A percentile compares a stretch with the other conserved stretches of the same genome.
Conservation (phyloP, 176 grass and related monocot genomes). For the Neostapfia colusana region DNA sequence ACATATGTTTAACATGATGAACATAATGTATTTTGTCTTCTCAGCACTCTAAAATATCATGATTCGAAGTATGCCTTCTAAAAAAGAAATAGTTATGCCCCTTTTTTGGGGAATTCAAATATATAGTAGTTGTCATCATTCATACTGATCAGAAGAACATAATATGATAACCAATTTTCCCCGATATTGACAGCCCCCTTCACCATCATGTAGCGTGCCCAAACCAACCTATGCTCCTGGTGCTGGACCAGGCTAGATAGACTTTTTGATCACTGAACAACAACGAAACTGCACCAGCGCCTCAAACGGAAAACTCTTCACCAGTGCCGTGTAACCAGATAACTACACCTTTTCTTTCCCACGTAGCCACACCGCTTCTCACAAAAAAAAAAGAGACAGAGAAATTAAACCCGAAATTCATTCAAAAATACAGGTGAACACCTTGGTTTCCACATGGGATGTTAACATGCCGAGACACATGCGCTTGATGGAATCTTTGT, state of each 20-base stretch:
- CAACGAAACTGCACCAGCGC: neutral
- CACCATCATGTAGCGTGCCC: neutral
- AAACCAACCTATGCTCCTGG: slow-evolving; percentile 15
- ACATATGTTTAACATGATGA: neutral
- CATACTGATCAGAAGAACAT: too few relatives aligned
- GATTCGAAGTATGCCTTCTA: neutral
- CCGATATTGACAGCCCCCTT: neutral
- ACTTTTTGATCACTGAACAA: neutral
- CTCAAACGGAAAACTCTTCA: neutral
- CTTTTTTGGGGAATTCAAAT: neutral
- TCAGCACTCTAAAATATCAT: neutral
- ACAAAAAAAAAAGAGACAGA: neutral
- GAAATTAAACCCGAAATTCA: neutral
- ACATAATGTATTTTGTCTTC: neutral
- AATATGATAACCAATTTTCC: neutral
- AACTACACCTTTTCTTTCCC: neutral
- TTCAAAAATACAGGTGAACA: neutral
- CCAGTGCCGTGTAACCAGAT: neutral
- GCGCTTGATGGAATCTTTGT: slow-evolving; percentile 48
- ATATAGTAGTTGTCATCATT: neutral
- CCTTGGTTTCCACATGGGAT: neutral
- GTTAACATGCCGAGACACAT: neutral
- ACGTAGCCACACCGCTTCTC: neutral
- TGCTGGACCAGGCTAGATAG: neutral
- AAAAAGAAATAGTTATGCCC: neutral